A percentile compares a stretch with the other conserved stretches of the same genome.
Evolutionary conservation across 1,284 basidiomycete species (phyloP).

Genomic region (Ustilago esculenta): DNA sequence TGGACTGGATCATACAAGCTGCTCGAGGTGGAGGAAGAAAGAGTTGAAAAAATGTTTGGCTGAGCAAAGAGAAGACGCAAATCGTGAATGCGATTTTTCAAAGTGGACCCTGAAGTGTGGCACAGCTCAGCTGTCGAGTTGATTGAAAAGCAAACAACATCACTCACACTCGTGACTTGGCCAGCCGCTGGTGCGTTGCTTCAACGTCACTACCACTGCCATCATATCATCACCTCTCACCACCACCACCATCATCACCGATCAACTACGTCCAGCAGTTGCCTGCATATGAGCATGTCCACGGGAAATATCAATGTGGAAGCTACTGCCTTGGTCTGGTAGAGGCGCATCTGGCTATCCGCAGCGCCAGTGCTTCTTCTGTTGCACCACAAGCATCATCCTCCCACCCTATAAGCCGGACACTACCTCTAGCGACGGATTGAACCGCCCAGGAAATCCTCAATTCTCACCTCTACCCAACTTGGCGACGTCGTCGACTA

Average conservation of each 20-base stretch:
- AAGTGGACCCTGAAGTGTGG: not conserved
- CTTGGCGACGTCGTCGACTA: constrained; percentile 17
- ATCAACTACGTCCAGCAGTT: too few species aligned
- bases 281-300: too few species aligned
- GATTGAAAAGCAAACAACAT: constrained; percentile 9
- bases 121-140: too few species aligned
- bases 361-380: constrained; percentile 54
- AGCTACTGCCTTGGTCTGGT: constrained; percentile 16
- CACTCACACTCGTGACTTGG: too few species aligned
- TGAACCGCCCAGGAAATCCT: not conserved
- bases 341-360: constrained; percentile 35
- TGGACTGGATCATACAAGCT: constrained; percentile 2
- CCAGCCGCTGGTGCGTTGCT: too few species aligned
- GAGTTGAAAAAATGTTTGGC: not conserved
- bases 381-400: constrained; percentile 46
- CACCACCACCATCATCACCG: not conserved
- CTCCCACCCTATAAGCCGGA: constrained; percentile 47
- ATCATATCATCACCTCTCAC: not conserved
- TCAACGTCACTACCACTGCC: too few species aligned
- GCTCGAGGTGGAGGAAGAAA: constrained; percentile 10
- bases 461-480: not conserved
- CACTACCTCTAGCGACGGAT: not conserved
- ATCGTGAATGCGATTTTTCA: not conserved
- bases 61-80: not conserved
- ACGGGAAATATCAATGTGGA: constrained; percentile 26